phyloP scores from a whole-genome alignment of 768 basidiomycete species.

The Polyporus arcularius region DNA sequence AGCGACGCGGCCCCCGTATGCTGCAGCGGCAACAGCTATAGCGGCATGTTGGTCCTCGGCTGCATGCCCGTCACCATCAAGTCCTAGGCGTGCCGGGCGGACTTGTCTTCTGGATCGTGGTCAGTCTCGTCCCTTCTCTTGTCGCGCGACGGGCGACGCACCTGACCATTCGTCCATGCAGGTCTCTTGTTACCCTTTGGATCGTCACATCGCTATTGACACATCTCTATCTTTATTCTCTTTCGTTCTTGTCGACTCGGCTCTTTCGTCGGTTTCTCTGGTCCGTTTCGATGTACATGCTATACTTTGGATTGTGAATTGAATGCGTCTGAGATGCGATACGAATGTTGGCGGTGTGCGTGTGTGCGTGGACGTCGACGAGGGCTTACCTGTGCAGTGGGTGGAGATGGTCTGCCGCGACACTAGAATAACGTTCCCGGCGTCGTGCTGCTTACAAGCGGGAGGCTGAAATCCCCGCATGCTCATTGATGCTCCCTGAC shows the following conservation, averaged over 20 bases:
- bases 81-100: background rate
- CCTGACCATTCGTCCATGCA: too few species aligned
- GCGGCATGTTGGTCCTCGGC: constrained; percentile 11
- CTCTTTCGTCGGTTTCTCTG: background rate
- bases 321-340: too few species aligned
- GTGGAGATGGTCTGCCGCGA: too few species aligned
- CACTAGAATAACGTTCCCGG: too few species aligned
- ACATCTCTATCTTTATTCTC: background rate
- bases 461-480: too few species aligned
- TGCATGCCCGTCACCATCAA: constrained; percentile 8
- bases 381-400: too few species aligned
- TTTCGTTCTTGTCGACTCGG: background rate
- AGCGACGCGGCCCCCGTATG: constrained; percentile 14
- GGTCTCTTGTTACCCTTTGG: too few species aligned
- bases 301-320: background rate
- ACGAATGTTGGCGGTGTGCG: too few species aligned
- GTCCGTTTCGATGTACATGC: background rate
- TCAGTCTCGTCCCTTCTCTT: background rate
- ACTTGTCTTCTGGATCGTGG: background rate
- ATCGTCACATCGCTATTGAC: background rate
- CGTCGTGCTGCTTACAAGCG: too few species aligned
- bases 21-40: constrained; percentile 15
- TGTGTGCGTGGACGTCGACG: too few species aligned
- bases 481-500: too few species aligned
- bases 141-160: too few species aligned